phyloP scores from a whole-genome alignment of 352 stramenopile genomes.

The Pythium sukuiense region DNA sequence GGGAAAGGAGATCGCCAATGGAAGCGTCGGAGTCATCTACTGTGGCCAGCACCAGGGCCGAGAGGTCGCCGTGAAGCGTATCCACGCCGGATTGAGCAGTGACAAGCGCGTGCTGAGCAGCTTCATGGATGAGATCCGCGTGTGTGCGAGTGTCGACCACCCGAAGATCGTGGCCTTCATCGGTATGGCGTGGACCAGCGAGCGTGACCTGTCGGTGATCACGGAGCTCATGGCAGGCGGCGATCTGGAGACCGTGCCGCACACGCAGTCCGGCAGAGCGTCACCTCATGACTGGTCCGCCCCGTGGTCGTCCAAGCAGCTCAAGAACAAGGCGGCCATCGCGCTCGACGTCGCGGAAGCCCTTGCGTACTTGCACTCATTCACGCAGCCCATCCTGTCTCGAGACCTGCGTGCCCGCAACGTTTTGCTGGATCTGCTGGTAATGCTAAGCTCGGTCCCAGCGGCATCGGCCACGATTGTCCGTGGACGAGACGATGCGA shows the following conservation, averaged over 20 bases:
- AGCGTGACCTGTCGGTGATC: neutral
- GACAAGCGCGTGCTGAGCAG: slow-evolving; percentile 16
- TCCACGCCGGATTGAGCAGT: slow-evolving; percentile 12
- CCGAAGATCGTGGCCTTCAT: slow-evolving; percentile 1
- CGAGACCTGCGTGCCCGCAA: slow-evolving; percentile 22
- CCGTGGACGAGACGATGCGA: slow-evolving; percentile 21
- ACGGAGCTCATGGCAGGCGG: neutral
- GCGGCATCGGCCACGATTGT: slow-evolving; percentile 9
- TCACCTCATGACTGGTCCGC: neutral
- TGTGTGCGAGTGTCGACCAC: neutral
- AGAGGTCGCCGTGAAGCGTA: slow-evolving; percentile 14
- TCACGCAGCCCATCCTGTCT: slow-evolving; percentile 13
- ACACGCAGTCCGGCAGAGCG: neutral
- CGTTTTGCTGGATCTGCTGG: slow-evolving; percentile 7
- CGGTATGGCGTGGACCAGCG: neutral
- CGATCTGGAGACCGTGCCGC: neutral
- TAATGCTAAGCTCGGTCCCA: slow-evolving; percentile 10
- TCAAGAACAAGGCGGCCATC: slow-evolving; percentile 5
- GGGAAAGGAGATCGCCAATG: neutral
- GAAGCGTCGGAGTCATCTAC: slow-evolving; percentile 5
- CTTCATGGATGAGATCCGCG: slow-evolving; percentile 33
- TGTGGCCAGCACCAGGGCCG: neutral
- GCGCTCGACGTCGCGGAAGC: slow-evolving; percentile 19
- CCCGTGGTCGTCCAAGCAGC: neutral
- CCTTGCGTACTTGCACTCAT: slow-evolving; percentile 23